Evolutionary conservation across 306 rosid species (phyloP).

Genomic region (Arachis stenosperma): DNA sequence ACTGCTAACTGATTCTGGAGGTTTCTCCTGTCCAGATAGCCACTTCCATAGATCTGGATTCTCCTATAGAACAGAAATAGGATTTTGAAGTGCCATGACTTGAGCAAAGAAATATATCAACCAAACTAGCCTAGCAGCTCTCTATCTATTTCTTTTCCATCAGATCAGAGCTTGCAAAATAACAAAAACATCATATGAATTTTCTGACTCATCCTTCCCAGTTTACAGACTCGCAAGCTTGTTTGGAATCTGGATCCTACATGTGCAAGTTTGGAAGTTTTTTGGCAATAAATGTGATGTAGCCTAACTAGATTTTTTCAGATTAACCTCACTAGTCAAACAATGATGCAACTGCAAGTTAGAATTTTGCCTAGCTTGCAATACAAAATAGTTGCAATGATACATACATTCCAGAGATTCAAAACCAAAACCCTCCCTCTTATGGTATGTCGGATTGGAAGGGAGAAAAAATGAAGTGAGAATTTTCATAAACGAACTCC

Average conservation of each 20-base stretch:
- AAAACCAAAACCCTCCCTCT: background rate
- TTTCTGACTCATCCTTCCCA: background rate
- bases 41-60: conserved; percentile 95
- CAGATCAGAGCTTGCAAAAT: conserved; percentile 8
- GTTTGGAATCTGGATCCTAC: background rate
- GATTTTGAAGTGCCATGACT: conserved; percentile 10
- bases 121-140: conserved; percentile 1
- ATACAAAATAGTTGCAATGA: background rate
- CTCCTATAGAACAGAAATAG: conserved; percentile 57
- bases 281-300: background rate
- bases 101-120: conserved; percentile 6
- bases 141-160: conserved; percentile 7
- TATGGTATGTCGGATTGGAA: too few species aligned
- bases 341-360: conserved; percentile 9
- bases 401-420: background rate
- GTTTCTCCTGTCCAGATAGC: conserved; percentile 85
- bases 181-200: conserved; percentile 27
- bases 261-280: background rate
- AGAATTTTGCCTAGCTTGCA: background rate
- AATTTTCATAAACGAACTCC: too few species aligned
- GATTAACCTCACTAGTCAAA: conserved; percentile 6
- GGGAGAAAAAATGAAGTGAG: too few species aligned
- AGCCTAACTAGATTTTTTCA: background rate
- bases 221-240: conserved; percentile 5
- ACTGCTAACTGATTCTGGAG: conserved; percentile 61